Conservation (phyloP, 768 basidiomycete genomes). For the Glaciozyma antarctica region DNA sequence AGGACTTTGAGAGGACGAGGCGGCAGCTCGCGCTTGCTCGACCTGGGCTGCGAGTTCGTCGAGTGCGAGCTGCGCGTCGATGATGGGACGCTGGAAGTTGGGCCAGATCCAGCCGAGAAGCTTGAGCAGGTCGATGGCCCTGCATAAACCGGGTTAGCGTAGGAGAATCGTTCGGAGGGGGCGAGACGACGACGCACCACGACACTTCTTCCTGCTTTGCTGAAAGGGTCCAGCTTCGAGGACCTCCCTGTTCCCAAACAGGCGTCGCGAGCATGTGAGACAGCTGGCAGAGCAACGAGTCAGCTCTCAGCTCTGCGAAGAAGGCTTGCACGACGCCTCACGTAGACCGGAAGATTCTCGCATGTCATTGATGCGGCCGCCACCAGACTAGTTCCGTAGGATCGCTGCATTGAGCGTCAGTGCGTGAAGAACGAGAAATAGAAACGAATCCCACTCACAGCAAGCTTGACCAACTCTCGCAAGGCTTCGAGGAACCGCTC, state of each 20-base stretch:
- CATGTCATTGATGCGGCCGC: neutral
- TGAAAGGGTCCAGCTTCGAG: neutral
- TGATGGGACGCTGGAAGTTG: neutral
- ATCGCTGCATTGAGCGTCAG: neutral
- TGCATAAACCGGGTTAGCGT: neutral
- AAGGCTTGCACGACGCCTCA: neutral
- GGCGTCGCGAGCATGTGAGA: slow-evolving; percentile 11
- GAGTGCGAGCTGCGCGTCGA: neutral
- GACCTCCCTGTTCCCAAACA: slow-evolving; percentile 16
- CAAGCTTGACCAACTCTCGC: neutral
- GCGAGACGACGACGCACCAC: neutral
- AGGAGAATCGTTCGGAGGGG: too few species aligned
- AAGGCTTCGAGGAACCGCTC: neutral
- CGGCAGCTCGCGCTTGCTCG: neutral
- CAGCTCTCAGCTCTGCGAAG: too few species aligned
- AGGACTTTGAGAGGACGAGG: too few species aligned
- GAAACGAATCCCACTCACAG: neutral
- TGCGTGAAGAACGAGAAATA: neutral
- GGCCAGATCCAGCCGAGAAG: neutral
- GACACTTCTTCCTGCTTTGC: slow-evolving; percentile 13
- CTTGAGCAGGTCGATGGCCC: neutral
- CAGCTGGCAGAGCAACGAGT: too few species aligned
- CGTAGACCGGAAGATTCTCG: slow-evolving; percentile 14
- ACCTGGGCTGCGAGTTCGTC: neutral
- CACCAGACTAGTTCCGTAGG: neutral